Conservation (phyloP, 306 rosid genomes). For the Prunus kanzakura region DNA sequence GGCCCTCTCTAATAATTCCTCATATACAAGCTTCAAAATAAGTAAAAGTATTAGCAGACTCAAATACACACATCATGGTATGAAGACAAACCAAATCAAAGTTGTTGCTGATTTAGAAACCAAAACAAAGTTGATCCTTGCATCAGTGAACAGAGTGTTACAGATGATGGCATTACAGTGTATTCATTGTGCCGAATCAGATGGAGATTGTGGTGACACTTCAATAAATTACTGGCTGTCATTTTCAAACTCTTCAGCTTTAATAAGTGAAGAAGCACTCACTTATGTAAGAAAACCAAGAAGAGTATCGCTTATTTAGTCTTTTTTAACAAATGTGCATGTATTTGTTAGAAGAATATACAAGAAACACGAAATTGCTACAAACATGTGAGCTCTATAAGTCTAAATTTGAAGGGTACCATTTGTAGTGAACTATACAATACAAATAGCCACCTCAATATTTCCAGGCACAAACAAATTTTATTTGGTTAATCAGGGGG, state of each 20-base stretch:
- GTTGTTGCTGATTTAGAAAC: not conserved
- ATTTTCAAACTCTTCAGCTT: not conserved
- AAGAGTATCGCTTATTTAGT: not conserved
- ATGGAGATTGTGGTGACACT: not conserved
- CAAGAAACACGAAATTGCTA: not conserved
- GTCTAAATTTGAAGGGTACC: not conserved
- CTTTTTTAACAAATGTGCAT: not conserved
- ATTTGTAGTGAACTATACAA: not conserved
- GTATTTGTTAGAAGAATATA: not conserved
- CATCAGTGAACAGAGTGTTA: not conserved
- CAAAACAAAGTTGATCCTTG: not conserved
- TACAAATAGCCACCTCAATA: not conserved
- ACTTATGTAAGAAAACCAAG: not conserved
- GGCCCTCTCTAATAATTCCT: conserved; percentile 83
- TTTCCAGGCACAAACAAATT: not conserved
- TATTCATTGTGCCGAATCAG: not conserved
- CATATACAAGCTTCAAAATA: conserved; percentile 64
- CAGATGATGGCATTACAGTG: not conserved
- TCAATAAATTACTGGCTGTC: not conserved
- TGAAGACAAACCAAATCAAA: not conserved
- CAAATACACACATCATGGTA: not conserved
- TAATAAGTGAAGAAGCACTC: not conserved
- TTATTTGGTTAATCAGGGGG: not conserved
- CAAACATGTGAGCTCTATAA: not conserved
- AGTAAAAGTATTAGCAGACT: conserved; percentile 11